phyloP scores from a whole-genome alignment of 1,284 basidiomycete species.

The Ceratobasidium theobromae region DNA sequence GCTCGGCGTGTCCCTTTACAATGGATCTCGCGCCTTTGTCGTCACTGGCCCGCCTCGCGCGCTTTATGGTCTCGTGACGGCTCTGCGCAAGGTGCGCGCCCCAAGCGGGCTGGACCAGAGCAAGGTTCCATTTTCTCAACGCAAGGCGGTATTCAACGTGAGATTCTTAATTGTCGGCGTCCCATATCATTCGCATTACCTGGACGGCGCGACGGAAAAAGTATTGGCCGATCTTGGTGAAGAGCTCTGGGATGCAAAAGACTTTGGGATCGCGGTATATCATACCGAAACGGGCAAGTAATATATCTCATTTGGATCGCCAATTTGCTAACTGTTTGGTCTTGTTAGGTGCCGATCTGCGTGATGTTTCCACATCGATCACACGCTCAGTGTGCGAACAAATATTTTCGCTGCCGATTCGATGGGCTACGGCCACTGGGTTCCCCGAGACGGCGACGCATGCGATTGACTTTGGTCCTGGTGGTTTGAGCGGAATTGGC shows the following conservation, averaged over 20 bases:
- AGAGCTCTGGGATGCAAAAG: slow-evolving; percentile 77
- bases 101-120: slow-evolving; percentile 88
- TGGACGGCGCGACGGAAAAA: slow-evolving; percentile 75
- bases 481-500: slow-evolving; percentile 91
- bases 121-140: slow-evolving; percentile 91
- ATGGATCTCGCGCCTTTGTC: slow-evolving; percentile 88
- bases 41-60: slow-evolving; percentile 91
- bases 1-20: slow-evolving; percentile 85
- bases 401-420: slow-evolving; percentile 89
- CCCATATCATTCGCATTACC: slow-evolving; percentile 91
- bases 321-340: slow-evolving; percentile 35
- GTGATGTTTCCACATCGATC: slow-evolving; percentile 62
- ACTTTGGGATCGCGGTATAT: slow-evolving; percentile 83
- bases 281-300: slow-evolving; percentile 71
- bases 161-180: slow-evolving; percentile 94
- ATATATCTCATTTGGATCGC: not conserved
- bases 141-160: slow-evolving; percentile 90
- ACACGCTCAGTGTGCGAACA: slow-evolving; percentile 86
- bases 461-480: slow-evolving; percentile 94
- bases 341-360: slow-evolving; percentile 75
- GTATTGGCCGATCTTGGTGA: slow-evolving; percentile 64
- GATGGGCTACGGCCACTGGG: slow-evolving; percentile 88
- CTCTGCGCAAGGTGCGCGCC: slow-evolving; percentile 86
- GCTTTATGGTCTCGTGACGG: slow-evolving; percentile 91
- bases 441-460: slow-evolving; percentile 92